phyloP scores from a whole-genome alignment of 2,329 filamentous ascomycete genomes.

The Ceratocystis variospora region DNA sequence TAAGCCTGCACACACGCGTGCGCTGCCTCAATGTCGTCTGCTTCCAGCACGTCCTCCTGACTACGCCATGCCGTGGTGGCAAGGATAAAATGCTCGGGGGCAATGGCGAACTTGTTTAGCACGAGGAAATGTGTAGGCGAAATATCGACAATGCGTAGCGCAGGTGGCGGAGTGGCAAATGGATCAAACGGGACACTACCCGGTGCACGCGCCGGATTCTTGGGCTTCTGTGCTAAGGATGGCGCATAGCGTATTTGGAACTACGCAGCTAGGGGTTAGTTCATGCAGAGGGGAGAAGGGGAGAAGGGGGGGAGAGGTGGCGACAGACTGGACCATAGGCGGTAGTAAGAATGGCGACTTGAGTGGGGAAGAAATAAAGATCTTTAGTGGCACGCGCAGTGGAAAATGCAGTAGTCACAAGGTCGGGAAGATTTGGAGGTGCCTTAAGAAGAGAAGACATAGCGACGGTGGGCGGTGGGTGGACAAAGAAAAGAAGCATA shows the following conservation, averaged over 20 bases:
- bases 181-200: slow-evolving; percentile 38
- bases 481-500: not conserved
- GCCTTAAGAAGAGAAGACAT: slow-evolving; percentile 9
- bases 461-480: not conserved
- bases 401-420: slow-evolving; percentile 37
- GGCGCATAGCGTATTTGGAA: slow-evolving; percentile 63
- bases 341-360: slow-evolving; percentile 35
- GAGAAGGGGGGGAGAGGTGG: not conserved
- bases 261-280: slow-evolving; percentile 27
- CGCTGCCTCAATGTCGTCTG: slow-evolving; percentile 45
- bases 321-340: slow-evolving; percentile 32
- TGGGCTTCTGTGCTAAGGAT: slow-evolving; percentile 53
- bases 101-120: slow-evolving; percentile 62
- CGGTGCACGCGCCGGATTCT: slow-evolving; percentile 26
- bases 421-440: slow-evolving; percentile 33
- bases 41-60: slow-evolving; percentile 51
- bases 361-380: slow-evolving; percentile 41
- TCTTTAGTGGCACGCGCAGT: slow-evolving; percentile 36
- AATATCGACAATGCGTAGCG: slow-evolving; percentile 41
- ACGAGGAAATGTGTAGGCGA: slow-evolving; percentile 47
- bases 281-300: not conserved
- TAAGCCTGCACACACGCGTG: slow-evolving; percentile 49
- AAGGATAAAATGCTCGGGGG: slow-evolving; percentile 58
- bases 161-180: slow-evolving; percentile 42
- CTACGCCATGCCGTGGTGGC: slow-evolving; percentile 48